A percentile compares a stretch with the other conserved stretches of the same genome.
Evolutionary conservation across 441 rosid species (phyloP).

Genomic region (Aquilaria agallochum): DNA sequence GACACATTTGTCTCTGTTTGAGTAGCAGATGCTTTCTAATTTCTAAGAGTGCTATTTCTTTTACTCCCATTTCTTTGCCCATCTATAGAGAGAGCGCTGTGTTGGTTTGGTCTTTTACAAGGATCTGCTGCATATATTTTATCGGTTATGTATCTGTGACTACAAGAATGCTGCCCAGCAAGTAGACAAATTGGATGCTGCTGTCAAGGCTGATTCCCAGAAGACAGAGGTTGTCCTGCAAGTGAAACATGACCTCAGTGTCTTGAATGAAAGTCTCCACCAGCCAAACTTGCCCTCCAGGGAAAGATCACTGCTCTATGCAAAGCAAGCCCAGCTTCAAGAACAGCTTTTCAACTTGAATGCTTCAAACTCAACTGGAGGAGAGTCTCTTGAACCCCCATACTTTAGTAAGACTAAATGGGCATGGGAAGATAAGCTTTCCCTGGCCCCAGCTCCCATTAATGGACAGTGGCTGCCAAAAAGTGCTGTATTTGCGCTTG

Average conservation of each 20-base stretch:
- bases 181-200: conserved; percentile 84
- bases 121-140: conserved; percentile 88
- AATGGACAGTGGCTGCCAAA: conserved; percentile 97
- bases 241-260: conserved; percentile 55
- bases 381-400: conserved; percentile 51
- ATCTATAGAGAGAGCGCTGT: conserved; percentile 52
- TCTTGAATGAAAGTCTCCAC: conserved; percentile 67
- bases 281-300: conserved; percentile 54
- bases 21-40: too few relatives aligned
- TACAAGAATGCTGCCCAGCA: conserved; percentile 85
- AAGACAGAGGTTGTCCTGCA: conserved; percentile 43
- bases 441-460: conserved; percentile 82
- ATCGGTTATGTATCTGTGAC: conserved; percentile 78
- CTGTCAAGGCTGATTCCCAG: conserved; percentile 72
- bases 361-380: conserved; percentile 24
- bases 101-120: conserved; percentile 85
- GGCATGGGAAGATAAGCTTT: conserved; percentile 59
- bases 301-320: conserved; percentile 58
- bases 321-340: conserved; percentile 52
- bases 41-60: neutral
- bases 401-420: conserved; percentile 53
- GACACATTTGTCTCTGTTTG: too few relatives aligned
- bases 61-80: neutral
- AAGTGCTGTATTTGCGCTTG: conserved; percentile 81
- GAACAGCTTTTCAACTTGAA: conserved; percentile 38